These are phyloP conservation scores for Fusarium redolens DNA, from an alignment of 2,329 filamentous ascomycete species.

Conservation along the genomic window DNA sequence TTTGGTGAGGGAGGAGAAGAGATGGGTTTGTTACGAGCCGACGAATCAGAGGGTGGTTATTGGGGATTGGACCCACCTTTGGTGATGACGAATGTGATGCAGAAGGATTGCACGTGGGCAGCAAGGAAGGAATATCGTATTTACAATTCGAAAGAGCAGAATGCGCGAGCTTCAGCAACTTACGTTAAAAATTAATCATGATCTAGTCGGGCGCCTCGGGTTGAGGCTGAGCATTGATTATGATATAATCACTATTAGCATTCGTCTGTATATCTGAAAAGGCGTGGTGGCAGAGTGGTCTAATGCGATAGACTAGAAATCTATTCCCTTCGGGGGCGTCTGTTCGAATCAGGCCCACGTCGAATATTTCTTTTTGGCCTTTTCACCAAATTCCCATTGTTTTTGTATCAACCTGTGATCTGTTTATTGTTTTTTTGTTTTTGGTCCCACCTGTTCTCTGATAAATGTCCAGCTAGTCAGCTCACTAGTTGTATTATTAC, in stretches of 20 bases:
- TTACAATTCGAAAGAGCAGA: background rate
- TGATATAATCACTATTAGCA: too few species aligned
- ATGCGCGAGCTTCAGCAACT: accelerated
- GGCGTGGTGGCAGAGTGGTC: conserved; percentile 33
- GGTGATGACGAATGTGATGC: background rate
- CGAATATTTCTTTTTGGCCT: background rate
- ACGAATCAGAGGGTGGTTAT: background rate
- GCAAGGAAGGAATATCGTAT: background rate
- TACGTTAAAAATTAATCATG: too few species aligned
- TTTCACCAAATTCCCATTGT: accelerated
- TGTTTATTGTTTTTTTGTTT: accelerated
- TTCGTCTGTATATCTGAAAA: background rate
- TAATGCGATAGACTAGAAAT: conserved; percentile 36
- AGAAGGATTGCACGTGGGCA: background rate
- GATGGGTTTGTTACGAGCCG: background rate
- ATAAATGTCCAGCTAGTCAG: too few species aligned
- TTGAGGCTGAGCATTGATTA: accelerated
- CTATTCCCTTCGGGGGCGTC: conserved; percentile 33
- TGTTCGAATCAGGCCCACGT: conserved; percentile 33
- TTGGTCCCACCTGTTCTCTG: too few species aligned
- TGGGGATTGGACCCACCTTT: background rate
- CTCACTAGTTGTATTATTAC: too few species aligned
- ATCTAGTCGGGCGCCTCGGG: background rate
- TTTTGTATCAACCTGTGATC: accelerated
- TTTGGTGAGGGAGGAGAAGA: background rate